Conservation (phyloP, 2,329 filamentous ascomycete genomes). For the Setomelanomma holmii region DNA sequence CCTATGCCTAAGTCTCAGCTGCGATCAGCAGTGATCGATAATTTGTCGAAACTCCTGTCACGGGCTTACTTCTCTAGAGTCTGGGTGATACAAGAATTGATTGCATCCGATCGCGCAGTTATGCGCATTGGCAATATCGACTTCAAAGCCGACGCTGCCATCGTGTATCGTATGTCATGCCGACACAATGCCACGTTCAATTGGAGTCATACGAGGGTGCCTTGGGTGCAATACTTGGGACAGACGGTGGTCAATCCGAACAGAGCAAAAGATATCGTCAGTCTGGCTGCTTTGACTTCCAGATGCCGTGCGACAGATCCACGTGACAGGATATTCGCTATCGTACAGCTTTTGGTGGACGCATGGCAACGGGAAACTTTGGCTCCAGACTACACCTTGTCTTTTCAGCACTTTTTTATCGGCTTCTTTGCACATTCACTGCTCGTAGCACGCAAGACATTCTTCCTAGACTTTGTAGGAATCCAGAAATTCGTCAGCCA, state of each 20-base stretch:
- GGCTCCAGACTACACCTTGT: constrained; percentile 13
- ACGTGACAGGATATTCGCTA: constrained; percentile 13
- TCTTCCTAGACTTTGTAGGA: constrained; percentile 4
- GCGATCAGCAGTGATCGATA: background rate
- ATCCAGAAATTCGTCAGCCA: background rate
- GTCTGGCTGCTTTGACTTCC: constrained; percentile 8
- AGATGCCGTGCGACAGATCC: constrained; percentile 12
- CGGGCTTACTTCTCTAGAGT: background rate
- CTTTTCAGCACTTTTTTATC: constrained; percentile 15
- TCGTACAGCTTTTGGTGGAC: constrained; percentile 6
- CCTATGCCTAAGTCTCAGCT: background rate
- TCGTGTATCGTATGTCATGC: background rate
- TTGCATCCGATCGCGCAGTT: constrained; percentile 8
- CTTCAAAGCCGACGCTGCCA: constrained; percentile 3
- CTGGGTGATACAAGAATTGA: constrained; percentile 20
- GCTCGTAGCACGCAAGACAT: background rate
- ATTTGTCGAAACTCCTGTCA: background rate
- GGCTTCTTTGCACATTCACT: constrained; percentile 17
- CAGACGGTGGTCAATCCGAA: constrained; percentile 2
- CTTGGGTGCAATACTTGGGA: constrained; percentile 13
- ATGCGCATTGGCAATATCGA: constrained; percentile 12
- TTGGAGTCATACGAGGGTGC: constrained; percentile 7
- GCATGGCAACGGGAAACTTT: background rate
- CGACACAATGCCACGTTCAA: background rate
- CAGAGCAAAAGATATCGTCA: background rate